Percentiles rank a stretch among this genome's conserved stretches.
Conservation (phyloP, 2,329 filamentous ascomycete genomes). For the Cladosporium halotolerans region DNA sequence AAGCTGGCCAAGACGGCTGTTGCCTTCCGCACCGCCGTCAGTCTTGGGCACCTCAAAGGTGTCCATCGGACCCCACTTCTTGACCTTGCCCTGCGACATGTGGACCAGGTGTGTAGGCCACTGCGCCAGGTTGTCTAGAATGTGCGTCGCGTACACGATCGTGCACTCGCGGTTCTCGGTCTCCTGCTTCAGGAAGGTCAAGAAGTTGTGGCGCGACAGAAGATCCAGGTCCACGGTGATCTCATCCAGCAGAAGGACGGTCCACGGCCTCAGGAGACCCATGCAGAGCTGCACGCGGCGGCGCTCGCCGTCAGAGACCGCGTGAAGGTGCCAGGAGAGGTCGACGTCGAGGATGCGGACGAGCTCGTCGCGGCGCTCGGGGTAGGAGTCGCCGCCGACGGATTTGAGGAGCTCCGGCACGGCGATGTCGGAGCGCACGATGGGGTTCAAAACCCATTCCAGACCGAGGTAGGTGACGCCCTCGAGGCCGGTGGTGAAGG, state of each 20-base stretch:
- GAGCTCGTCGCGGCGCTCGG: slow-evolving; percentile 77
- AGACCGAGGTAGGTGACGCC: slow-evolving; percentile 95
- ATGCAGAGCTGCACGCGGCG: slow-evolving; percentile 91
- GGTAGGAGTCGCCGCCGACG: slow-evolving; percentile 80
- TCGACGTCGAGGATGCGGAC: slow-evolving; percentile 88
- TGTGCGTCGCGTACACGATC: slow-evolving; percentile 96
- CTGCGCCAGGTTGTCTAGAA: slow-evolving; percentile 85
- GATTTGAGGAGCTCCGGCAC: slow-evolving; percentile 77
- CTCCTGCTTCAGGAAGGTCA: slow-evolving; percentile 79
- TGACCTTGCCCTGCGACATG: slow-evolving; percentile 84
- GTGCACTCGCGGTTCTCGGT: slow-evolving; percentile 77
- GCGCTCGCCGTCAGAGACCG: slow-evolving; percentile 87
- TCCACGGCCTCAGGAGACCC: slow-evolving; percentile 89
- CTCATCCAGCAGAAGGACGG: slow-evolving; percentile 83
- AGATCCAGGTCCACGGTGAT: slow-evolving; percentile 96
- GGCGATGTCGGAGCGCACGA: slow-evolving; percentile 90
- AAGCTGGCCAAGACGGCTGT: slow-evolving; percentile 78
- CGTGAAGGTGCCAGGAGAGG: slow-evolving; percentile 87
- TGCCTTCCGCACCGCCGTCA: slow-evolving; percentile 52
- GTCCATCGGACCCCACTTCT: slow-evolving; percentile 74
- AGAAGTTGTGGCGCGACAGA: slow-evolving; percentile 74
- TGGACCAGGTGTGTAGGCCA: slow-evolving; percentile 97
- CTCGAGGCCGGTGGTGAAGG: slow-evolving; percentile 82
- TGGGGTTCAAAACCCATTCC: slow-evolving; percentile 96
- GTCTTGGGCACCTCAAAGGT: slow-evolving; percentile 55